phyloP scores from a whole-genome alignment of 208 protist species.

The Tetramitus jugosus region DNA sequence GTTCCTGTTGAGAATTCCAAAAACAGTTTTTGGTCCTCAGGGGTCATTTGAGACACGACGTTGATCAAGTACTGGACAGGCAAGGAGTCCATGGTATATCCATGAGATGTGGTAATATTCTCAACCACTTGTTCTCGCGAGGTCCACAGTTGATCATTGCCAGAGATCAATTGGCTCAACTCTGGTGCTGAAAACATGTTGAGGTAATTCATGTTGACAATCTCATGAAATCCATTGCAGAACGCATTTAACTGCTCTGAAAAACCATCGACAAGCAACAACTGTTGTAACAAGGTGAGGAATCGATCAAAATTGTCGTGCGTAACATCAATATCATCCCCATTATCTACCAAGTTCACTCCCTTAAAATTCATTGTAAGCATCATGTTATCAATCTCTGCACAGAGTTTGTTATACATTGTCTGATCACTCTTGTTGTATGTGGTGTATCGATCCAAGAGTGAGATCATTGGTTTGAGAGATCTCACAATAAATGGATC shows the following conservation, averaged over 20 bases:
- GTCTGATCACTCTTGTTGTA: too few species aligned
- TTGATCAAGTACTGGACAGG: not conserved
- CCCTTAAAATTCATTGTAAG: not conserved
- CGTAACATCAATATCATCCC: not conserved
- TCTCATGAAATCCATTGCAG: not conserved
- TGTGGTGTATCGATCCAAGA: too few species aligned
- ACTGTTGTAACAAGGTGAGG: not conserved
- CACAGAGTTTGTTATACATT: too few species aligned
- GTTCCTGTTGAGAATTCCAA: slow-evolving; percentile 16
- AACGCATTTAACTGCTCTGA: not conserved
- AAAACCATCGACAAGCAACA: not conserved
- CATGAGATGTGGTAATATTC: not conserved
- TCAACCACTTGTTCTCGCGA: not conserved
- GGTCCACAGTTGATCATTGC: not conserved
- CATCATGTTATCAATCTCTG: not conserved
- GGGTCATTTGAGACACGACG: not conserved
- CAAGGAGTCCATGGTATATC: not conserved
- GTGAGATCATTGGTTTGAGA: not conserved
- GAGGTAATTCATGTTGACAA: not conserved
- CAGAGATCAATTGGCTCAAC: not conserved
- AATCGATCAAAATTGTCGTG: slow-evolving; percentile 1
- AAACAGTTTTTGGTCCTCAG: not conserved
- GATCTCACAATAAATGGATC: not conserved
- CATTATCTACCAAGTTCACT: not conserved
- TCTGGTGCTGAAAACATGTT: not conserved